Evolutionary conservation across 2,329 filamentous ascomycete genomes (phyloP).

Genomic region (Dactylella cylindrospora): DNA sequence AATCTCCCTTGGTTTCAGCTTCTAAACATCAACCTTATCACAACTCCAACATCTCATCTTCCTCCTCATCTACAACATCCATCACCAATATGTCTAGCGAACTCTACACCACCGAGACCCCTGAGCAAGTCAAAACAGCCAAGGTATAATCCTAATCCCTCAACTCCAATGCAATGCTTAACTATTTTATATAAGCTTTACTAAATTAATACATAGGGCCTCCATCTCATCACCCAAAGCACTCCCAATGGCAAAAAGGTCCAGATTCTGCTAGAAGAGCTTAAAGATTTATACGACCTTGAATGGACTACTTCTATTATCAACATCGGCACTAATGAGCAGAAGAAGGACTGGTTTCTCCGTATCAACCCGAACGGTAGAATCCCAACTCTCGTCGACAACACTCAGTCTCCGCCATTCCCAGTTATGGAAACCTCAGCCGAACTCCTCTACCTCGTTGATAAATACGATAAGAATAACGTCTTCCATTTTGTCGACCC

Average conservation of each 20-base stretch:
- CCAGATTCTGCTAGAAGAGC: conserved; percentile 61
- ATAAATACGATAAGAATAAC: conserved; percentile 57
- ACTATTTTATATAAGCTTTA: neutral
- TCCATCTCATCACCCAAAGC: conserved; percentile 58
- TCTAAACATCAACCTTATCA: neutral
- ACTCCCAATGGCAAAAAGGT: conserved; percentile 60
- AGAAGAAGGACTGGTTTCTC: conserved; percentile 61
- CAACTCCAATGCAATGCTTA: neutral
- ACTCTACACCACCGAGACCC: conserved; percentile 56
- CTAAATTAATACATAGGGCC: conserved; percentile 50
- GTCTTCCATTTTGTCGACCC: conserved; percentile 59
- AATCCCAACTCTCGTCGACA: conserved; percentile 59
- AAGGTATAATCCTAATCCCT: conserved; percentile 49
- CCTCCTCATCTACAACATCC: neutral
- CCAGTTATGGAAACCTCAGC: conserved; percentile 60
- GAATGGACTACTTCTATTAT: conserved; percentile 57
- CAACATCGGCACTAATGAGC: conserved; percentile 59
- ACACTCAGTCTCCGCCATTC: conserved; percentile 57
- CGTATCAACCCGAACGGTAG: conserved; percentile 57
- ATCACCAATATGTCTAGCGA: conserved; percentile 51
- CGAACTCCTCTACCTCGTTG: conserved; percentile 59
- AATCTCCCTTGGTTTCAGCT: neutral
- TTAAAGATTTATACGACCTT: conserved; percentile 57
- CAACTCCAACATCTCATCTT: neutral
- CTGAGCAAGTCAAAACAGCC: conserved; percentile 55